phyloP scores from a whole-genome alignment of 1,139 yeast species.

The Geotrichum klebahnii region DNA sequence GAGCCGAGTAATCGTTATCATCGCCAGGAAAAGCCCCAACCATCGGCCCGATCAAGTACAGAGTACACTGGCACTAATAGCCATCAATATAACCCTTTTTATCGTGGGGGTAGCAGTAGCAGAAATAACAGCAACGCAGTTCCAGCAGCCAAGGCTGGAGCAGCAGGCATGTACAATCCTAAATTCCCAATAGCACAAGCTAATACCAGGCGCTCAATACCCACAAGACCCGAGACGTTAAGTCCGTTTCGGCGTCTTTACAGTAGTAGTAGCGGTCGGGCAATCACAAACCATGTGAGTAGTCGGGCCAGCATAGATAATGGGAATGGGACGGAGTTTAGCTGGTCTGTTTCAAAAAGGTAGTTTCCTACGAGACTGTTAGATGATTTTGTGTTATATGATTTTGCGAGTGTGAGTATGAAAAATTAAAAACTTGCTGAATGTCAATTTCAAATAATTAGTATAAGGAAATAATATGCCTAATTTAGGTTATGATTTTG shows the following conservation, averaged over 20 bases:
- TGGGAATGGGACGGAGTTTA: not conserved
- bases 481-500: too few species aligned
- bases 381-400: too few species aligned
- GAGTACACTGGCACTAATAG: not conserved
- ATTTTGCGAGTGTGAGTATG: not conserved
- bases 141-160: not conserved
- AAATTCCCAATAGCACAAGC: slow-evolving; percentile 11
- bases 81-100: not conserved
- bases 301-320: not conserved
- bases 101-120: not conserved
- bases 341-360: not conserved
- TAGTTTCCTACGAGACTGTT: too few species aligned
- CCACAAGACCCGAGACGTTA: slow-evolving; percentile 11
- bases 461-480: too few species aligned
- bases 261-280: slow-evolving; percentile 13
- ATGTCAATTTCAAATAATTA: too few species aligned
- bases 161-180: not conserved
- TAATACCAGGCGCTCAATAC: slow-evolving; percentile 8
- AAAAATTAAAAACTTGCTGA: not conserved
- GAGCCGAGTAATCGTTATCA: not conserved
- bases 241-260: slow-evolving; percentile 21
- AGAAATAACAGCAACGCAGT: not conserved
- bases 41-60: not conserved
- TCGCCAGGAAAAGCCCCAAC: not conserved
- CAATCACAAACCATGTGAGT: not conserved